Percentiles rank a stretch among this genome's conserved stretches.
These are phyloP conservation scores for Phytophthora crassamura DNA, from an alignment of 352 stramenopile species.

Conservation along the genomic window DNA sequence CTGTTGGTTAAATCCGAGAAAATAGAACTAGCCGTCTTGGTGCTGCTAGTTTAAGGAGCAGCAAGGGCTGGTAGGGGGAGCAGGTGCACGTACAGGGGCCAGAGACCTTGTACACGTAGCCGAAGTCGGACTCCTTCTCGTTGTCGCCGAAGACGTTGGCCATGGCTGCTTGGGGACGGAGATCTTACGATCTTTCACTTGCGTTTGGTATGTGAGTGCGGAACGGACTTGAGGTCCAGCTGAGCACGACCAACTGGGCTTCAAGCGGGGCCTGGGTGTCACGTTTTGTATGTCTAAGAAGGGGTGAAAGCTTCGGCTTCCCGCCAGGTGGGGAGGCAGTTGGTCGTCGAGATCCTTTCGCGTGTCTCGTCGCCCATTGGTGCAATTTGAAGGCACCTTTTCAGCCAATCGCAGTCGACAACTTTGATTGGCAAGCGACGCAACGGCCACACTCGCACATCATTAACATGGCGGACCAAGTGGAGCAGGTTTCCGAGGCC, in stretches of 20 bases:
- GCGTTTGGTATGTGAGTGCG: slow-evolving; percentile 32
- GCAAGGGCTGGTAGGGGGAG: background rate
- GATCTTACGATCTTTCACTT: slow-evolving; percentile 59
- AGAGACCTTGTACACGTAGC: slow-evolving; percentile 99
- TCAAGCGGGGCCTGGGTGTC: slow-evolving; percentile 20
- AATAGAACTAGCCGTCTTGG: background rate
- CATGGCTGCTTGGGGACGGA: slow-evolving; percentile 47
- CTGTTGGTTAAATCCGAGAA: slow-evolving; percentile 1
- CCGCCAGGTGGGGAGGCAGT: slow-evolving; percentile 2
- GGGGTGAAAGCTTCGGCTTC: slow-evolving; percentile 27
- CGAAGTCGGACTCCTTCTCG: slow-evolving; percentile 95
- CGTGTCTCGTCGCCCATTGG: slow-evolving; percentile 31
- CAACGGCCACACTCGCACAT: slow-evolving; percentile 17
- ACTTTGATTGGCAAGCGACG: slow-evolving; percentile 55
- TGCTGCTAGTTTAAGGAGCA: background rate
- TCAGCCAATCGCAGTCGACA: background rate
- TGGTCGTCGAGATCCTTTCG: slow-evolving; percentile 28
- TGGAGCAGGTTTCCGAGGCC: slow-evolving; percentile 30
- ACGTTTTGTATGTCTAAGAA: background rate
- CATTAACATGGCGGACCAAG: slow-evolving; percentile 32
- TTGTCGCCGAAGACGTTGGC: slow-evolving; percentile 87
- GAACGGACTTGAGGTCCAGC: background rate
- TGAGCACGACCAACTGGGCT: slow-evolving; percentile 29
- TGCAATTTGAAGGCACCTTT: slow-evolving; percentile 1
- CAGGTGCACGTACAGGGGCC: slow-evolving; percentile 90